Percentiles rank a stretch among this genome's conserved stretches.
phyloP scores from a whole-genome alignment of 2,329 filamentous ascomycete species.

The Fusarium anthophilum region DNA sequence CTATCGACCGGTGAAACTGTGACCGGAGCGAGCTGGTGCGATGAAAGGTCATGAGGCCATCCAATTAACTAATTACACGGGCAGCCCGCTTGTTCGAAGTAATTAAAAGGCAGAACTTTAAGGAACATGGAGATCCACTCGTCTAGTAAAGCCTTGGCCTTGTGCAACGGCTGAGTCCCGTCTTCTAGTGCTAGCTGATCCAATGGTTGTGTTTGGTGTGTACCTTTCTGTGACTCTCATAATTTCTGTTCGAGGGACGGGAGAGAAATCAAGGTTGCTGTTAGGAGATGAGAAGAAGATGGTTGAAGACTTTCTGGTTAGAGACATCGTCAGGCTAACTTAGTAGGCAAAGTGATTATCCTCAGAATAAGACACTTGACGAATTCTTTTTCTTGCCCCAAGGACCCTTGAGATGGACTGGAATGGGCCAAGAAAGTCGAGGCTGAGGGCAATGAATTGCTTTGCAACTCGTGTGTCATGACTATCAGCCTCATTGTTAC shows the following conservation, averaged over 20 bases:
- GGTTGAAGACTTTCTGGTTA: background rate
- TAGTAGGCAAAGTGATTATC: background rate
- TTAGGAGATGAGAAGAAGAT: background rate
- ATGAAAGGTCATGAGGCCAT: conserved; percentile 10
- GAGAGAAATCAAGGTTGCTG: background rate
- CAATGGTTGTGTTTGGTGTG: conserved; percentile 27
- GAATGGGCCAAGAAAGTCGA: conserved; percentile 17
- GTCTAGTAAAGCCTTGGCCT: conserved; percentile 31
- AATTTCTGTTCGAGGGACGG: conserved; percentile 11
- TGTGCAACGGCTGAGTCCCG: conserved; percentile 33
- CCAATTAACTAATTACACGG: conserved; percentile 33
- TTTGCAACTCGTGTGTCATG: conserved; percentile 2
- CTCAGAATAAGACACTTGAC: background rate
- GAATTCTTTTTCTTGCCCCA: background rate
- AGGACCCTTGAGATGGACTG: background rate
- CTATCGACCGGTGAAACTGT: background rate
- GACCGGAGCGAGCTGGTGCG: conserved; percentile 1
- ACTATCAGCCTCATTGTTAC: conserved; percentile 34
- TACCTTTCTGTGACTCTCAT: conserved; percentile 26
- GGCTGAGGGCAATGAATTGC: background rate
- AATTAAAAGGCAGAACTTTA: conserved; percentile 44
- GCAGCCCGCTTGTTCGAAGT: conserved; percentile 32
- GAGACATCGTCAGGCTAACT: background rate
- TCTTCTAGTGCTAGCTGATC: conserved; percentile 27
- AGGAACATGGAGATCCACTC: conserved; percentile 38